These are phyloP conservation scores for Pharnaceum exiguum DNA, from an alignment of 148 eudicot genomes.

Conservation along the genomic window DNA sequence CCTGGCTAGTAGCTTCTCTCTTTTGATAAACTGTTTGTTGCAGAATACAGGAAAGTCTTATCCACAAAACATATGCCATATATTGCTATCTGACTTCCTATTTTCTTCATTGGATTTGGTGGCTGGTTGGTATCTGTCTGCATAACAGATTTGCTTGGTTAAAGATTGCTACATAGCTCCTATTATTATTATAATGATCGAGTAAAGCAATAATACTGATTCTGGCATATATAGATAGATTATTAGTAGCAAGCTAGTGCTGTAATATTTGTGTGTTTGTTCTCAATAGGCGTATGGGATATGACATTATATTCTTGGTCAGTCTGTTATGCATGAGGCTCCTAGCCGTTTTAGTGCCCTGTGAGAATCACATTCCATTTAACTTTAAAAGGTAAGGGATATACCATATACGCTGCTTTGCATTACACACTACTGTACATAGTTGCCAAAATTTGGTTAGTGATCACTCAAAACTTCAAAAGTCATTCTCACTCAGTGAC, in stretches of 20 bases:
- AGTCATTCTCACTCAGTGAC: not conserved
- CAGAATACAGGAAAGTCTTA: not conserved
- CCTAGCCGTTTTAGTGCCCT: not conserved
- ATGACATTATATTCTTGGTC: constrained; percentile 25
- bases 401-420: too few relatives aligned
- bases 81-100: not conserved
- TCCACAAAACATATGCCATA: not conserved
- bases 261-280: constrained; percentile 5
- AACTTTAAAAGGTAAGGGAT: constrained; percentile 12
- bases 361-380: constrained; percentile 26
- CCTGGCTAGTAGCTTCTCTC: not conserved
- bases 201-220: not conserved
- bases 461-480: not conserved
- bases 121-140: not conserved
- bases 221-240: not conserved
- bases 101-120: too few relatives aligned
- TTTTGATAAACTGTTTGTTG: not conserved
- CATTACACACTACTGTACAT: too few relatives aligned
- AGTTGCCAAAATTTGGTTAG: constrained; percentile 16
- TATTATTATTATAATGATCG: constrained; percentile 2
- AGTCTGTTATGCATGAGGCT: constrained; percentile 7
- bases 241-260: not conserved
- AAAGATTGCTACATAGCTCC: not conserved
- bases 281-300: constrained; percentile 10
- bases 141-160: not conserved